phyloP scores from a whole-genome alignment of 2,329 filamentous ascomycete species.

The Aureobasidium pullulans region DNA sequence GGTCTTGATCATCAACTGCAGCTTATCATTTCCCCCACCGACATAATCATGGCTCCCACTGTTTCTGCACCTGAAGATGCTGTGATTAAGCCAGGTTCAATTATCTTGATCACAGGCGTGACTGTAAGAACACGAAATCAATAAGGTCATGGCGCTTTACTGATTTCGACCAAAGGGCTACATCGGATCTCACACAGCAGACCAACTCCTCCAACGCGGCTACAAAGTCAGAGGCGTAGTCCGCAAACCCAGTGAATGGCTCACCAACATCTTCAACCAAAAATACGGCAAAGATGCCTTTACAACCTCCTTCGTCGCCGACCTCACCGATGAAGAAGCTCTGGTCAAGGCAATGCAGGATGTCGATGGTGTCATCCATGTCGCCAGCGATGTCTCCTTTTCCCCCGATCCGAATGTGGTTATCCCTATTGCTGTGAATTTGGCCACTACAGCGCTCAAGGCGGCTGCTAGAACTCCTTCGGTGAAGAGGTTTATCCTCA shows the following conservation, averaged over 20 bases:
- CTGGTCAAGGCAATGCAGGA: background rate
- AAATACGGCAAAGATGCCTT: background rate
- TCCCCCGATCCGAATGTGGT: background rate
- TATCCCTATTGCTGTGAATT: conserved; percentile 2
- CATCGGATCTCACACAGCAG: background rate
- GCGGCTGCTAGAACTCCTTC: background rate
- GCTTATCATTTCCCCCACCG: no score
- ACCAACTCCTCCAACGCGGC: background rate
- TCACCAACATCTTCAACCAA: background rate
- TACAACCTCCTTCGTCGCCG: background rate
- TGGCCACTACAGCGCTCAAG: background rate
- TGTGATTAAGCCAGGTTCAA: no score
- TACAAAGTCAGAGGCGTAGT: conserved; percentile 2
- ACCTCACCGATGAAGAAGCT: background rate
- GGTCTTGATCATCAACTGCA: no score
- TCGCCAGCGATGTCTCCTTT: conserved; percentile 8
- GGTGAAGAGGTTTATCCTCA: conserved; percentile 1
- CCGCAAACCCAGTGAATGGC: background rate
- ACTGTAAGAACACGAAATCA: no score
- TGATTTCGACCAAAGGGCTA: background rate
- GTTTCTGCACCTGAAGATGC: no score
- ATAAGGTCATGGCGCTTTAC: background rate
- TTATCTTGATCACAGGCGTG: no score
- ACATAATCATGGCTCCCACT: no score
- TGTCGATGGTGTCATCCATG: background rate